Conservation (phyloP, 1,139 yeast genomes). For the Yamadazyma dendronema region DNA sequence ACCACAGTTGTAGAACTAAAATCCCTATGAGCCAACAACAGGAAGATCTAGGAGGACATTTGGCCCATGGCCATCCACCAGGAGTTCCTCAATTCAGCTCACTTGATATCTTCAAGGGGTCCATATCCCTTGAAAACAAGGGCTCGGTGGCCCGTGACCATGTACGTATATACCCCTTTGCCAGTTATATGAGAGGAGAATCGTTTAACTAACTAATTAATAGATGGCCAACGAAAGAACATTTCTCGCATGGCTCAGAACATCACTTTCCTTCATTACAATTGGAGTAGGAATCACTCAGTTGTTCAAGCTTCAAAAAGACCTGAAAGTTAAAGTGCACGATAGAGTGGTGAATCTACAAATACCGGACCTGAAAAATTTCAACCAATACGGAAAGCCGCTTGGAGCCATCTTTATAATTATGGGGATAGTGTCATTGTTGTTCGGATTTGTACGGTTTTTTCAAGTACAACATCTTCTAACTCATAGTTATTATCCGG, state of each 20-base stretch:
- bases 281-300: constrained; percentile 45
- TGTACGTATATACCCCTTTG: constrained; percentile 14
- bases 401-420: constrained; percentile 35
- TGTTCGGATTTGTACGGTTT: constrained; percentile 33
- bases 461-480: constrained; percentile 34
- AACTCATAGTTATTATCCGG: constrained; percentile 28
- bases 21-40: too few species aligned
- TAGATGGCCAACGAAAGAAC: constrained; percentile 74
- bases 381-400: constrained; percentile 30
- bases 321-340: constrained; percentile 19
- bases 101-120: constrained; percentile 16
- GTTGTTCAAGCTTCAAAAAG: constrained; percentile 32
- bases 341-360: constrained; percentile 11
- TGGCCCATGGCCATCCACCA: constrained; percentile 3
- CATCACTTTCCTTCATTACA: constrained; percentile 45
- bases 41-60: too few species aligned
- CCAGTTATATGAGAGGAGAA: too few species aligned
- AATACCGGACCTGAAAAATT: constrained; percentile 6
- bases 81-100: constrained; percentile 13
- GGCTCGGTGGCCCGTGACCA: constrained; percentile 52
- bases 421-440: constrained; percentile 34
- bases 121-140: constrained; percentile 41
- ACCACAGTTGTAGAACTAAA: too few species aligned
- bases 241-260: constrained; percentile 72
- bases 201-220: background rate